Evolutionary conservation across 495 filamentous ascomycete genomes (phyloP), one percentile per base, ranked within the genome.

Genomic region (Xylaria scruposa): DNA sequence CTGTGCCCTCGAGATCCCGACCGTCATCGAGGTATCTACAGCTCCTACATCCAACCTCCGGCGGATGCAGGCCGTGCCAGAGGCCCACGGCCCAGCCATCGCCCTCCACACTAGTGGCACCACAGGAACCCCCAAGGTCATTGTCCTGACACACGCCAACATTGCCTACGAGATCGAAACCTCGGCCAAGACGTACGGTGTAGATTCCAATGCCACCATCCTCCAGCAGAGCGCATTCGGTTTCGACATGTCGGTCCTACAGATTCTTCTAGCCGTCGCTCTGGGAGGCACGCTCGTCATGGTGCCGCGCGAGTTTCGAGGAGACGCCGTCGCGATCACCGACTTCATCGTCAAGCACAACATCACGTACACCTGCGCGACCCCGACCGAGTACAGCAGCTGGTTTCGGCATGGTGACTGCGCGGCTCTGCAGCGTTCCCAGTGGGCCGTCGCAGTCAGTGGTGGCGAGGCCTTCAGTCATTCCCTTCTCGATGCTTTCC

Each of bases 41-140:
- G 5, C 5, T 47, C 17, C 44, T 19, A 47, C 44, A 12, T 47
- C 44, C 44, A 47, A 65, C n/a, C n/a, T 65, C n/a, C 2, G 4
- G 3, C 10, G 13, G 4, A 49, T 36, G 21, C 9, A 9, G 2
- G 17, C 40, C 5, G n/a, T 24, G 9, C 3, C 42, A n/a, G 17
- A 47, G 17, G 21, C 62, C 6, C 8, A 65, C 17, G 12, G 74
- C 17, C 81, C 81, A 0, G 78, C 77, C 9, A 75, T 85, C 12
- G 72, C 86, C 9, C 47, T 53, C 0, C 86, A 82, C 62, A 85
- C 85, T 0, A 86, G 84, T 67, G 84, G 85, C 8, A 82, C 84
- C 1, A 84, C 85, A 0, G 84, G 85, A 9, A 65, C 47, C 0
- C 85, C 85, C 5, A 86, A 87, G 65, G 85, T 84, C 10, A 80